phyloP scores from a whole-genome alignment of 176 grass and related monocot genomes.

The Bonia amplexicaulis region DNA sequence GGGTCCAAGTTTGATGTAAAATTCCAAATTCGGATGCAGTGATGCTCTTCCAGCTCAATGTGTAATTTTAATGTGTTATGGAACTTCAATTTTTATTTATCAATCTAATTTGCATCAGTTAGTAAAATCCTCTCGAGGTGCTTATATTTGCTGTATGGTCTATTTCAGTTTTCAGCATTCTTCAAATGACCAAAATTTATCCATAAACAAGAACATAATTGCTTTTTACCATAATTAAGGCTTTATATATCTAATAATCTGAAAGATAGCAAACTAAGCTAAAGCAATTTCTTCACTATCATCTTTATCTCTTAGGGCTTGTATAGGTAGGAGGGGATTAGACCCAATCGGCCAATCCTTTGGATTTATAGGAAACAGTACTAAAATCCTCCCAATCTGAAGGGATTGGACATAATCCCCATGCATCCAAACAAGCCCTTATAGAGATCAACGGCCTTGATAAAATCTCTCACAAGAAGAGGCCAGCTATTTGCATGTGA shows the following conservation, averaged over 20 bases:
- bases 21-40: neutral
- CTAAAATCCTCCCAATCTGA: too few species aligned
- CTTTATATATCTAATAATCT: neutral
- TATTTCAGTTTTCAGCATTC: constrained; percentile 30
- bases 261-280: neutral
- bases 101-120: neutral
- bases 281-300: neutral
- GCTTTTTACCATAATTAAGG: neutral
- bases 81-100: neutral
- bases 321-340: too few species aligned
- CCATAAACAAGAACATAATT: neutral
- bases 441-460: neutral
- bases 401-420: too few species aligned
- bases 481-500: neutral
- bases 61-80: constrained; percentile 9
- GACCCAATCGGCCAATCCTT: too few species aligned
- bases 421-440: too few species aligned
- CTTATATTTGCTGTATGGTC: neutral
- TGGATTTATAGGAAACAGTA: too few species aligned
- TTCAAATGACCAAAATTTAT: neutral
- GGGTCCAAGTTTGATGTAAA: constrained; percentile 24
- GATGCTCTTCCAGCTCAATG: neutral
- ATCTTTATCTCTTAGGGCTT: neutral
- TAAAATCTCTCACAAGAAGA: neutral
- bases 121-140: neutral